Evolutionary conservation across 176 grass and related monocot species (phyloP), one percentile per base, ranked within the genome.

Genomic region (Avena insularis): DNA sequence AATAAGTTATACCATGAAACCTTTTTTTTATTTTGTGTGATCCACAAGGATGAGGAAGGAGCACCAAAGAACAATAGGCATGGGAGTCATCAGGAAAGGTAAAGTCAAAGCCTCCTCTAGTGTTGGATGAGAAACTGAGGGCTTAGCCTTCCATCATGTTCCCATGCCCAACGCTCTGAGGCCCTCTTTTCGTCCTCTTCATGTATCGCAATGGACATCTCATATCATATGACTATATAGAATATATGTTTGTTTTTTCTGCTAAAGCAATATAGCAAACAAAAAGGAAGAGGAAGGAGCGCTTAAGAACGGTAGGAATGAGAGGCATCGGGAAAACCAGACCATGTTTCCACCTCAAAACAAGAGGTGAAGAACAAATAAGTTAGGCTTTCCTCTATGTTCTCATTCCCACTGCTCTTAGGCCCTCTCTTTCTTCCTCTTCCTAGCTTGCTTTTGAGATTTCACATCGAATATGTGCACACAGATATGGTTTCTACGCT

Each of bases 261-360:
- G 17, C 11, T 23, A 23, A 48, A 73, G 3, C 0, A 2, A 73
- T 48, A 12, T 73, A 73, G 10, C n/a, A 48, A 74, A 13, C 45
- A 12, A 73, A 82, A 71, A 60, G 63, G 27, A 76, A 90, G 45
- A 10, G 72, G 84, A 82, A 90, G 20, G 60, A 77, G 12, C 4
- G 40, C 21, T 12, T 2, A 89, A 73, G 60, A 67, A 83, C 29
- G 1, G 45, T 84, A 89, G 75, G 87, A 83, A 62, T 65, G 65
- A 43, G 82, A 89, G 67, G 76, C 82, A 85, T 75, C 57, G 12
- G 74, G 49, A 83, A 77, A 17, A 5, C 6, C 17, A 43, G n/a
- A 55, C 38, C 57, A 57, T 6, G 65, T 70, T 16, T 12, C 49
- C 49, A 27, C 35, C 62, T 79, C 49, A 79, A 45, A 16, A 9